Evolutionary conservation across 2,329 filamentous ascomycete genomes (phyloP).

Genomic region (Coniochaeta ligniaria): DNA sequence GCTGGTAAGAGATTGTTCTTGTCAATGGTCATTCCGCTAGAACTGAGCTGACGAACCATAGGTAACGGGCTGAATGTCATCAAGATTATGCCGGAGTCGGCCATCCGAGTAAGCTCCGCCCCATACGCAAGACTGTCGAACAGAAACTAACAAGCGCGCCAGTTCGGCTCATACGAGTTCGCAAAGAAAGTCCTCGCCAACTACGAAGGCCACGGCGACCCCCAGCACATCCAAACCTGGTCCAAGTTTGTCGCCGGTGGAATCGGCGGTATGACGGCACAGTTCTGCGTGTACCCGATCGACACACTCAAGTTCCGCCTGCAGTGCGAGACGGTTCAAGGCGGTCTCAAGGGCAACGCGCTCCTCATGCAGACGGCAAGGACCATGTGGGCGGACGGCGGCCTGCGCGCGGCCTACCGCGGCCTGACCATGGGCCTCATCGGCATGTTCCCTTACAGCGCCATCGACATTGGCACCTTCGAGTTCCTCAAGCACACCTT

Average conservation of each 20-base stretch:
- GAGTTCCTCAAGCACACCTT: constrained; percentile 81
- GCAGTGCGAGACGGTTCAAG: constrained; percentile 89
- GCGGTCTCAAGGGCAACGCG: constrained; percentile 73
- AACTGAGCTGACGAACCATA: constrained; percentile 26
- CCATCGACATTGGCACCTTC: constrained; percentile 93
- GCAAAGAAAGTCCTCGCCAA: constrained; percentile 81
- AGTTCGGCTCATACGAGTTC: constrained; percentile 93
- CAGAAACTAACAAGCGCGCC: constrained; percentile 9
- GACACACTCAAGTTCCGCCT: constrained; percentile 78
- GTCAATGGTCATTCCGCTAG: background rate
- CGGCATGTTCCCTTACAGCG: constrained; percentile 96
- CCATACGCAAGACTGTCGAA: background rate
- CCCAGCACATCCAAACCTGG: constrained; percentile 68
- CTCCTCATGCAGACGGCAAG: constrained; percentile 75
- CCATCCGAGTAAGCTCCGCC: constrained; percentile 59
- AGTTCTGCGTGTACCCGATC: constrained; percentile 93
- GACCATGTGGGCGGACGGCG: constrained; percentile 78
- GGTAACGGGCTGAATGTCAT: constrained; percentile 94
- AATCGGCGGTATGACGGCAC: constrained; percentile 86
- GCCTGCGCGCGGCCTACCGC: constrained; percentile 73
- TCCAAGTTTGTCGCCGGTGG: constrained; percentile 91
- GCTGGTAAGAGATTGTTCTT: constrained; percentile 57
- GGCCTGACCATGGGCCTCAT: constrained; percentile 89
- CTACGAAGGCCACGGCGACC: constrained; percentile 81
- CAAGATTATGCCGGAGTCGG: constrained; percentile 98